A percentile compares a stretch with the other conserved stretches of the same genome.
Conservation (phyloP, 2,329 filamentous ascomycete species). For the Fusarium papillatum region DNA sequence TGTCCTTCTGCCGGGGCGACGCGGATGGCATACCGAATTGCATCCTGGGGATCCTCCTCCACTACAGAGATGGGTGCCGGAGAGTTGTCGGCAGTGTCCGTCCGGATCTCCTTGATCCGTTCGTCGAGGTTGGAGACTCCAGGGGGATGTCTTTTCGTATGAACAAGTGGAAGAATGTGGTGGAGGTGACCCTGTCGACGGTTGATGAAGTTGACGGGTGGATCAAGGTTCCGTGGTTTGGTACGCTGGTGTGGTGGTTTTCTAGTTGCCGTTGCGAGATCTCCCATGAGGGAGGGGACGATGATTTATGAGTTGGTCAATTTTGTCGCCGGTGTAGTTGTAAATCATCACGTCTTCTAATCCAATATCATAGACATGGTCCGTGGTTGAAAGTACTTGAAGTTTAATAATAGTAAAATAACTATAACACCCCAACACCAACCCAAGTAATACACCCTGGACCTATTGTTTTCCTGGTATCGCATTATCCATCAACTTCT, state of each 20-base stretch:
- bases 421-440: not conserved
- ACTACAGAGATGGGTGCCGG: not conserved
- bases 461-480: not conserved
- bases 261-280: not conserved
- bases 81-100: not conserved
- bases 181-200: not conserved
- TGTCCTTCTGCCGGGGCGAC: not conserved
- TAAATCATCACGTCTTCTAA: not conserved
- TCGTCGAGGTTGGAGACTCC: not conserved
- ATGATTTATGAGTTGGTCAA: not conserved
- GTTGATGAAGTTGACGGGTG: not conserved
- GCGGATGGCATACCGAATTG: not conserved
- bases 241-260: not conserved
- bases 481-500: not conserved
- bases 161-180: not conserved
- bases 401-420: not conserved
- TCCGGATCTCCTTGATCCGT: not conserved
- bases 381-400: not conserved
- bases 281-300: not conserved
- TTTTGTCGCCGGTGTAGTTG: not conserved
- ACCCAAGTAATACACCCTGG: not conserved
- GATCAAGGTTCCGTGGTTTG: not conserved
- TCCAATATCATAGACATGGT: not conserved
- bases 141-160: not conserved
- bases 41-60: not conserved